Percentiles rank a stretch among this genome's conserved stretches.
These are phyloP conservation scores for Aspergillus carbonarius DNA, from an alignment of 2,329 filamentous ascomycete genomes.

Conservation along the genomic window DNA sequence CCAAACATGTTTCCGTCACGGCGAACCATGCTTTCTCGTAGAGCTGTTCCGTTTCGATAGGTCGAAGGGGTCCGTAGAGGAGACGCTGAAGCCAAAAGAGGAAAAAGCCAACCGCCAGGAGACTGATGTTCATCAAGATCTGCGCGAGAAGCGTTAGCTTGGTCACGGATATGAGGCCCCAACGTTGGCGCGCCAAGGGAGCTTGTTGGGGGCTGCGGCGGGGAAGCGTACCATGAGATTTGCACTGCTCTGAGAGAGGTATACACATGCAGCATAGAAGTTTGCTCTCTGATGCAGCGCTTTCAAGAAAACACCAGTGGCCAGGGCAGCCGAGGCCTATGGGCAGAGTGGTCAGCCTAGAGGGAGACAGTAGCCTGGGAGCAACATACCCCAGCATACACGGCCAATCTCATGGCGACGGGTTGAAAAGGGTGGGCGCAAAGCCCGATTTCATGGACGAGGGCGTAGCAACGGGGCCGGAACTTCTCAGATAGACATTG, in stretches of 20 bases:
- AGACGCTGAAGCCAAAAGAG: slow-evolving; percentile 86
- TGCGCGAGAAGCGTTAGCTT: slow-evolving; percentile 34
- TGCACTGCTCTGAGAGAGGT: slow-evolving; percentile 92
- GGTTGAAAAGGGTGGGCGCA: slow-evolving; percentile 20
- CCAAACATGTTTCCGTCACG: slow-evolving; percentile 91
- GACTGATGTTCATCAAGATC: slow-evolving; percentile 88
- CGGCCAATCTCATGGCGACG: slow-evolving; percentile 49
- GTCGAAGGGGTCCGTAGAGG: slow-evolving; percentile 84
- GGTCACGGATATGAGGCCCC: not conserved
- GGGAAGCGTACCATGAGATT: slow-evolving; percentile 72
- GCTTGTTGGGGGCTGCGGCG: not conserved
- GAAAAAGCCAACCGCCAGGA: slow-evolving; percentile 75
- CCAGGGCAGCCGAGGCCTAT: slow-evolving; percentile 78
- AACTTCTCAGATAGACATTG: slow-evolving; percentile 20
- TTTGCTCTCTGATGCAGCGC: slow-evolving; percentile 94
- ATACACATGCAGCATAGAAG: slow-evolving; percentile 97
- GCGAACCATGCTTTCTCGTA: slow-evolving; percentile 99
- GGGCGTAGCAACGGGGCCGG: slow-evolving; percentile 6
- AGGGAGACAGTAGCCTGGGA: not conserved
- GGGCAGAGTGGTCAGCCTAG: slow-evolving; percentile 7
- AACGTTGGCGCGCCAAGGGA: not conserved
- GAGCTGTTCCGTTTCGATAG: slow-evolving; percentile 93
- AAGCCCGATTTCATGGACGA: slow-evolving; percentile 32
- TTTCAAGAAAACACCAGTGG: slow-evolving; percentile 78
- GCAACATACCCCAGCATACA: slow-evolving; percentile 52